phyloP scores from a whole-genome alignment of 345 rosid species.

The Eucalyptus albens region DNA sequence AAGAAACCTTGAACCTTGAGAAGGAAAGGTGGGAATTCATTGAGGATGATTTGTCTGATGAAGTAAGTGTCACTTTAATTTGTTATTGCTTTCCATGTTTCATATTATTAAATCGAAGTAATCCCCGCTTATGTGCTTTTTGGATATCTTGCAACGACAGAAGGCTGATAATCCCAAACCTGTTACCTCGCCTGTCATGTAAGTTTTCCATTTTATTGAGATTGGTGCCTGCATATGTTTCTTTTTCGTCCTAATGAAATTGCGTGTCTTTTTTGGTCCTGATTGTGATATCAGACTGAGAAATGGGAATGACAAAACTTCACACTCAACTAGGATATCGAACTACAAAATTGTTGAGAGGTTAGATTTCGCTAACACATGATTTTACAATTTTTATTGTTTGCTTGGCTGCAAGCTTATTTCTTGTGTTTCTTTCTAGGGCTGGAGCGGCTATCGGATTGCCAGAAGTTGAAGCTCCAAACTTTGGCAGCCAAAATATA shows the following conservation, averaged over 20 bases:
- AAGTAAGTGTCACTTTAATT: neutral
- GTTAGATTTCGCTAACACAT: neutral
- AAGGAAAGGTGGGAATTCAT: neutral
- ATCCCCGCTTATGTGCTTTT: rapidly evolving
- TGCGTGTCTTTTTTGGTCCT: neutral
- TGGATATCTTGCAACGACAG: neutral
- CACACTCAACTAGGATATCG: neutral
- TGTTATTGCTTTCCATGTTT: neutral
- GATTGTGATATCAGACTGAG: neutral
- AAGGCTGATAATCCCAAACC: neutral
- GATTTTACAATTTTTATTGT: neutral
- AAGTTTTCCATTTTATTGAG: neutral
- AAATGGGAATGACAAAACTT: neutral
- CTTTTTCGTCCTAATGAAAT: neutral
- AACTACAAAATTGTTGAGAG: neutral
- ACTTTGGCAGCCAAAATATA: neutral
- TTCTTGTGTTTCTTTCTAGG: neutral
- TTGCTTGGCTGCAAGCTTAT: neutral
- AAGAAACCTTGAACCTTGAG: neutral
- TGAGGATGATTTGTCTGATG: neutral
- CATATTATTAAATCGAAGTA: rapidly evolving
- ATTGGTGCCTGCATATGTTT: neutral
- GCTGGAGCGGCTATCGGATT: neutral
- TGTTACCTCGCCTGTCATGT: rapidly evolving
- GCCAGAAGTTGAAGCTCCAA: neutral